Base-by-base conservation (phyloP, 768 basidiomycete genomes). In the Tricholoma terreum region DNA sequence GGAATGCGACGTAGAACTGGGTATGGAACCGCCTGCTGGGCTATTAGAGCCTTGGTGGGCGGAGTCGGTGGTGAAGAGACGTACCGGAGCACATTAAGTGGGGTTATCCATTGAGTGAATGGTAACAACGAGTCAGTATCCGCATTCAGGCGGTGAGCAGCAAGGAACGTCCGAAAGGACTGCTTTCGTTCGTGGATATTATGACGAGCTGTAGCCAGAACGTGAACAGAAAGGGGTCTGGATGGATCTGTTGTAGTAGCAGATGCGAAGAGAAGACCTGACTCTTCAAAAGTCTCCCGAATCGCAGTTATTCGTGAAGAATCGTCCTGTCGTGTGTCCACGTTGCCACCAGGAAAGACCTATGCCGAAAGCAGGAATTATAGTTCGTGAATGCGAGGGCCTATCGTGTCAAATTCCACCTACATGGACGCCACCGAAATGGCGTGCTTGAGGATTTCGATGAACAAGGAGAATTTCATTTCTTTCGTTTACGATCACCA, bases 271-370 rank as follows among this genome's bases (percentile, higher is more conserved):
- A 90, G 68, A 27, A 90, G 68, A 1, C 88, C 89, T 2, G 87
- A 79, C 65, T 91, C 89, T 64, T 91, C 89, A 57, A 91, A 90
- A 0, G 87, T 85, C 71, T 91, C 88, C 15, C 89, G 78, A 43
- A 90, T 84, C 3, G 87, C 89, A 12, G 87, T 89, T 56, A 85
- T 76, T 31, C 69, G 68, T 17, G 86, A 66, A 9, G 82, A 82
- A 6, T 66, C 64, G 61, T 89, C 88, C 61, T 89, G 86, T 54
- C 73, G 70, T 49, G 74, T 60, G 72, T 89, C 88, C 40, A 75
- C 77, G 67, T 88, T 88, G 15, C 89, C 89, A 12, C 89, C 89
- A 6, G 89, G 89, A 63, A 90, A 91, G 27, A 89, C 89, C 89
- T 90, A 21, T 19, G 34, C 5, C 49, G 14, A n/a, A 45, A 4